phyloP scores from a whole-genome alignment of 352 stramenopile species.

The Globisporangium paroecandrum region DNA sequence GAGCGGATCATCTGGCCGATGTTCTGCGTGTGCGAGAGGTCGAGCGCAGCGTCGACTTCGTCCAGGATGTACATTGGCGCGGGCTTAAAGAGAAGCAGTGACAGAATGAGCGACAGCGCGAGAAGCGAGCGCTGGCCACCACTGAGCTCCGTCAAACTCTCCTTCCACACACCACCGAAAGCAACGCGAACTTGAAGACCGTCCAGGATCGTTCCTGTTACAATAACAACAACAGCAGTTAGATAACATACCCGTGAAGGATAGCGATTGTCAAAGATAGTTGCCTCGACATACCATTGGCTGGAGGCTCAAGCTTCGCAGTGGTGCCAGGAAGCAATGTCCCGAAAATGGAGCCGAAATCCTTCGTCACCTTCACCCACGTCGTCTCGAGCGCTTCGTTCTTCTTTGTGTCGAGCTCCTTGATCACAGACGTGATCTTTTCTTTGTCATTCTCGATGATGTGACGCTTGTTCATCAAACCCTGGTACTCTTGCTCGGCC shows the following conservation, averaged over 20 bases:
- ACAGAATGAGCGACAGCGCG: constrained; percentile 97
- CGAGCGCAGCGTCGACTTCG: constrained; percentile 98
- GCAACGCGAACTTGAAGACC: constrained; percentile 99
- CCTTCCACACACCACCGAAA: constrained; percentile 99
- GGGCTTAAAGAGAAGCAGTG: constrained; percentile 98
- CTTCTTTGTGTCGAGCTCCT: constrained; percentile 99
- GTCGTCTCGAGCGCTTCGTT: constrained; percentile 95
- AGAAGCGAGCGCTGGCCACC: constrained; percentile 99
- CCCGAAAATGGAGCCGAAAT: constrained; percentile 99
- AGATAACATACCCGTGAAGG: background rate
- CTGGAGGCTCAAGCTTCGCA: constrained; percentile 97
- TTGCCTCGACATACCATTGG: constrained; percentile 56
- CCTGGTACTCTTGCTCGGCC: constrained; percentile 98
- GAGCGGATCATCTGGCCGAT: constrained; percentile 99
- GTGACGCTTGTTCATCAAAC: constrained; percentile 96
- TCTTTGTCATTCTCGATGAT: constrained; percentile 99
- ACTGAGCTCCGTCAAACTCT: constrained; percentile 98
- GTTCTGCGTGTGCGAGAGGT: constrained; percentile 99
- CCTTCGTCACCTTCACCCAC: constrained; percentile 98
- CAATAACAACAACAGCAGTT: background rate
- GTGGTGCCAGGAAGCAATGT: constrained; percentile 96
- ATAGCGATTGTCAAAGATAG: background rate
- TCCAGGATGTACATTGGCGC: constrained; percentile 99
- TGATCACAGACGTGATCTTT: constrained; percentile 99
- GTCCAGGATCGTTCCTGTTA: constrained; percentile 77